A percentile compares a stretch with the other conserved stretches of the same genome.
Evolutionary conservation across 2,329 filamentous ascomycete species (phyloP).

Genomic region (Purpureocillium lavendulum): DNA sequence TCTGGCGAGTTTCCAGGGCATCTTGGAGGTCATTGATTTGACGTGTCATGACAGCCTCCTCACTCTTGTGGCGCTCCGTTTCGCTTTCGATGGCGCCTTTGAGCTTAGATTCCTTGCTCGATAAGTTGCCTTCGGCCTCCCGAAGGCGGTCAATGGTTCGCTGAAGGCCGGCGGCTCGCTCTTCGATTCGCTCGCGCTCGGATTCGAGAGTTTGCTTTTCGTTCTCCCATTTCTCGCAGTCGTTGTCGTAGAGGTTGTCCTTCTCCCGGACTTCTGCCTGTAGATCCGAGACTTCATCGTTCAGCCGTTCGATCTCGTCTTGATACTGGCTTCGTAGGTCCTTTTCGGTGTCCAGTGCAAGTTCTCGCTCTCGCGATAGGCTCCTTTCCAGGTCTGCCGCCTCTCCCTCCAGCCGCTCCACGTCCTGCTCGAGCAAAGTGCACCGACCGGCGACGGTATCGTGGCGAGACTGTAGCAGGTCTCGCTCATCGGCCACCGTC

Average conservation of each 20-base stretch:
- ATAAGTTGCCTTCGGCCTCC: constrained; percentile 57
- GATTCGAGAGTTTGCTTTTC: constrained; percentile 54
- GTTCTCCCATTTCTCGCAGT: constrained; percentile 65
- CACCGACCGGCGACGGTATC: constrained; percentile 60
- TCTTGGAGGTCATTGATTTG: constrained; percentile 68
- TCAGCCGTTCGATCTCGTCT: constrained; percentile 40
- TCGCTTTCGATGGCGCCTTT: constrained; percentile 64
- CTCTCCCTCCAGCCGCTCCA: constrained; percentile 40
- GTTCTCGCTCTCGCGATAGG: constrained; percentile 46
- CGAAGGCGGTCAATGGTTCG: constrained; percentile 63
- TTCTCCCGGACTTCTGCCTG: constrained; percentile 60
- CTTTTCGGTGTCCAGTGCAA: constrained; percentile 51
- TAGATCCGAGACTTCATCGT: constrained; percentile 52
- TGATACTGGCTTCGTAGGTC: constrained; percentile 39
- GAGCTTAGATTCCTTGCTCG: constrained; percentile 58
- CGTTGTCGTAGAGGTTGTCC: constrained; percentile 61
- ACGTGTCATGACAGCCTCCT: constrained; percentile 61
- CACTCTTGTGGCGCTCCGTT: constrained; percentile 60
- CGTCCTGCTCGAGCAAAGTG: constrained; percentile 55
- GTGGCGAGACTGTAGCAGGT: constrained; percentile 59
- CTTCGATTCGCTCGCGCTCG: constrained; percentile 58
- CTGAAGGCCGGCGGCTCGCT: constrained; percentile 59
- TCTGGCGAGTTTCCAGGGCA: constrained; percentile 59
- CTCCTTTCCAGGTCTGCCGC: constrained; percentile 38
- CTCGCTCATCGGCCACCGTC: constrained; percentile 55